Evolutionary conservation across 805 yeast genomes (phyloP).

Genomic region (Spathaspora gorwiae): DNA sequence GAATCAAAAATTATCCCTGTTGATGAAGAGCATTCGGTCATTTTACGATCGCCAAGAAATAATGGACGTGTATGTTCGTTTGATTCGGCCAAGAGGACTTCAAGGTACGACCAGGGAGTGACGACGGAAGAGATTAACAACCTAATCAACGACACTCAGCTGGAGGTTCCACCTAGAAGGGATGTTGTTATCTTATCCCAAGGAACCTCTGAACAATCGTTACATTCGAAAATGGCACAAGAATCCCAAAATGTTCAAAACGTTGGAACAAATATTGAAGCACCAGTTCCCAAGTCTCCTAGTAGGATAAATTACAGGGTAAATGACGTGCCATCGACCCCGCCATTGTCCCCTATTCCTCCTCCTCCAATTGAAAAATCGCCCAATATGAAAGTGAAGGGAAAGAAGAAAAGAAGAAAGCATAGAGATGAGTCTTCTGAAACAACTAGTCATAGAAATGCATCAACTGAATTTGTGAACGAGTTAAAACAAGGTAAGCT

Average conservation of each 20-base stretch:
- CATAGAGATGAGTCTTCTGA: neutral
- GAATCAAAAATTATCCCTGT: neutral
- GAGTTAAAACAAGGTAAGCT: neutral
- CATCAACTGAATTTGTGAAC: neutral
- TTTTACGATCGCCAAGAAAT: neutral
- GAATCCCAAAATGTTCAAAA: neutral
- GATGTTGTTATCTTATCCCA: conserved; percentile 8
- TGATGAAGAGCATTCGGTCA: neutral
- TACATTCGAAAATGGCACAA: neutral
- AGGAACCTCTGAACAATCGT: neutral
- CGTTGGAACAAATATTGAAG: neutral
- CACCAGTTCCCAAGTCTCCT: neutral
- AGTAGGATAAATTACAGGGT: neutral
- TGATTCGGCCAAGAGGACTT: neutral
- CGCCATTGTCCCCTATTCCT: conserved; percentile 3
- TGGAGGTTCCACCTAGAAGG: conserved; percentile 10
- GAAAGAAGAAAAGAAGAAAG: neutral
- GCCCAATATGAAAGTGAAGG: conserved; percentile 5
- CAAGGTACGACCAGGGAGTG: neutral
- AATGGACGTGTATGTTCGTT: neutral
- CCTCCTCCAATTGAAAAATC: conserved; percentile 10
- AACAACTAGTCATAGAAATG: no score
- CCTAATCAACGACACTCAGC: conserved; percentile 10
- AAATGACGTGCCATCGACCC: neutral
- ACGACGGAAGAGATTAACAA: conserved; percentile 3